Evolutionary conservation across 2,329 filamentous ascomycete species (phyloP).

Genomic region (Celoporthe dispersa): DNA sequence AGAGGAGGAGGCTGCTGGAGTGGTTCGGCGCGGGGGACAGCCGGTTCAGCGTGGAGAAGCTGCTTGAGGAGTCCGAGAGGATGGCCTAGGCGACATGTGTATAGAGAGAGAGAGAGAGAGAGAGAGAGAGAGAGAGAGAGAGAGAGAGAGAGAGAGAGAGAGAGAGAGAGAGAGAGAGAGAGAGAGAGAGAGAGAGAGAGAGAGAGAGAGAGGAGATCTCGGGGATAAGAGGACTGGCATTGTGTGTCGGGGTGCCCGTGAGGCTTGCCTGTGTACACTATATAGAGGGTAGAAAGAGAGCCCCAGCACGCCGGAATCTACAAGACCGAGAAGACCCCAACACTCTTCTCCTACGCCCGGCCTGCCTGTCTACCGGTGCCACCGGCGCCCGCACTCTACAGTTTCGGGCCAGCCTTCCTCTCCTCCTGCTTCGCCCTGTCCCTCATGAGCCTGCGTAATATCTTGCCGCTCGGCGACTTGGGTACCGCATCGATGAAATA

Average conservation of each 20-base stretch:
- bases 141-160: no score
- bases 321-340: background rate
- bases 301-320: background rate
- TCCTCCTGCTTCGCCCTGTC: slow-evolving; percentile 45
- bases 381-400: slow-evolving; percentile 36
- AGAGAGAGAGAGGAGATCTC: no score
- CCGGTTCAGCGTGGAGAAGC: slow-evolving; percentile 79
- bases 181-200: no score
- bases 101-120: no score
- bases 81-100: slow-evolving; percentile 51
- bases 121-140: no score
- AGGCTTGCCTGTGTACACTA: slow-evolving; percentile 14
- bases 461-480: slow-evolving; percentile 67
- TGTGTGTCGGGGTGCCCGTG: slow-evolving; percentile 2
- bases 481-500: slow-evolving; percentile 70
- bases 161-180: no score
- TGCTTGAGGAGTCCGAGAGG: slow-evolving; percentile 89
- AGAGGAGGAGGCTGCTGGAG: slow-evolving; percentile 73
- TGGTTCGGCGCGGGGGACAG: slow-evolving; percentile 81
- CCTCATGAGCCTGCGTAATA: slow-evolving; percentile 49
- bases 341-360: background rate
- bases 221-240: background rate
- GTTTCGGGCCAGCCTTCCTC: slow-evolving; percentile 44
- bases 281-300: background rate
- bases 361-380: background rate